These are phyloP conservation scores for Fistulinella prunicolor DNA, from an alignment of 768 basidiomycete species.

Conservation along the genomic window DNA sequence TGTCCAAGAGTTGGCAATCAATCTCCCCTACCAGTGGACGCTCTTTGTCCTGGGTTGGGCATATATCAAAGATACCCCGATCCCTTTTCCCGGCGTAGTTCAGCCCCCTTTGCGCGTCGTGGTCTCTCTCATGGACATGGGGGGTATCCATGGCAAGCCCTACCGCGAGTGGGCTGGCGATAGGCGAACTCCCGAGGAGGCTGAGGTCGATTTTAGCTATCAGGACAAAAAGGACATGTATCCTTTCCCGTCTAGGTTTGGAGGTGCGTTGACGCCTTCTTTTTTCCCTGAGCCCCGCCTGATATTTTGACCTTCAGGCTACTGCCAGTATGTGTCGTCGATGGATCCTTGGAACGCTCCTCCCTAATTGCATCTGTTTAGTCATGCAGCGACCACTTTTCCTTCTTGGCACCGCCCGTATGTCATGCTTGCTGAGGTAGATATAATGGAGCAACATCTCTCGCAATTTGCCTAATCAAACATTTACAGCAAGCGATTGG, in stretches of 20 bases:
- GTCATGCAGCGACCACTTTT: conserved; percentile 23
- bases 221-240: conserved; percentile 24
- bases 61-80: conserved; percentile 10
- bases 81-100: conserved; percentile 12
- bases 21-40: conserved; percentile 26
- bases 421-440: conserved; percentile 26
- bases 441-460: neutral
- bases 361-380: neutral
- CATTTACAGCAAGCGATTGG: conserved; percentile 26
- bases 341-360: neutral
- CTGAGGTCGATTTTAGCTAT: conserved; percentile 15
- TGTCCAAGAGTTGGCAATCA: conserved; percentile 17
- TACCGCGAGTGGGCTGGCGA: conserved; percentile 26
- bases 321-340: conserved; percentile 23
- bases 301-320: conserved; percentile 11
- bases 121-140: conserved; percentile 23
- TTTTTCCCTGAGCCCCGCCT: neutral
- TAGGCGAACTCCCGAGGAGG: conserved; percentile 13
- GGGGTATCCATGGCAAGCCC: conserved; percentile 24
- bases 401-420: conserved; percentile 29
- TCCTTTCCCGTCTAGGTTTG: conserved; percentile 26
- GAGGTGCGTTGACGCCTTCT: conserved; percentile 14
- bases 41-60: conserved; percentile 26
- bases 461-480: neutral
- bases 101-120: conserved; percentile 7